Base-by-base conservation (phyloP, 2,329 filamentous ascomycete species). In the Colletotrichum sp. region DNA sequence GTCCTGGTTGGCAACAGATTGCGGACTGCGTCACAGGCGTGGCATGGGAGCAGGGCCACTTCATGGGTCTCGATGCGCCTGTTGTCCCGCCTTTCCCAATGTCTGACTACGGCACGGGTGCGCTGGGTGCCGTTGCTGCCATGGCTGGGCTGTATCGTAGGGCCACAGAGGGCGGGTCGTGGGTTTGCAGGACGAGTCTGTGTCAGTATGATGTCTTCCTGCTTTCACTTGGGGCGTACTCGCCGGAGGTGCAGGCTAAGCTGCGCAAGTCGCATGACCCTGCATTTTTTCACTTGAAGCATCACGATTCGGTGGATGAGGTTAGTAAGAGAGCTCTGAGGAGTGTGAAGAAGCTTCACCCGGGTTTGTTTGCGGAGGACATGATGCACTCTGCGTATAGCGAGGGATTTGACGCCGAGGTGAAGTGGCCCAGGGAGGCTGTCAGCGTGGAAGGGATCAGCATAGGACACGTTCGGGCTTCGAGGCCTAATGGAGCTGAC, bases 1-100 rank as follows among this genome's bases (percentile, higher is more conserved):
- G 91, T 14, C 88, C 91, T 13, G 91, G 91, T 16, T 93, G 91
- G 91, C 91, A 92, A 79, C 90, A 92, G 78, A 92, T 92, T 69
- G 90, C 90, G 36, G 91, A 93, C 81, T 91, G 89, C 71, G 90
- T 90, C 71, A 87, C 89, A 7, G 88, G 88, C 12, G 84, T 89
- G 5, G 87, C 88, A 3, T 89, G 87, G 86, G 85, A 84, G 10
- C 89, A 91, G 80, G 89, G 89, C 28, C 77, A 81, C 36, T 87
- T 88, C 73, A 90, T 91, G 89, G 87, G 87, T 4, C 79, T 90
- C 18, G 78, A 87, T 30, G 90, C 92, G 78, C 90, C 90, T 26
- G 87, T 92, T 2, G 88, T 92, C 3, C 90, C 90, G 71, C 90
- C 90, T 0, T 89, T 90, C 62, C 88, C 88, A 56, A 89, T 89